These are phyloP conservation scores for Nicotiana knightiana DNA, from an alignment of 257 asterid genomes.

Conservation along the genomic window DNA sequence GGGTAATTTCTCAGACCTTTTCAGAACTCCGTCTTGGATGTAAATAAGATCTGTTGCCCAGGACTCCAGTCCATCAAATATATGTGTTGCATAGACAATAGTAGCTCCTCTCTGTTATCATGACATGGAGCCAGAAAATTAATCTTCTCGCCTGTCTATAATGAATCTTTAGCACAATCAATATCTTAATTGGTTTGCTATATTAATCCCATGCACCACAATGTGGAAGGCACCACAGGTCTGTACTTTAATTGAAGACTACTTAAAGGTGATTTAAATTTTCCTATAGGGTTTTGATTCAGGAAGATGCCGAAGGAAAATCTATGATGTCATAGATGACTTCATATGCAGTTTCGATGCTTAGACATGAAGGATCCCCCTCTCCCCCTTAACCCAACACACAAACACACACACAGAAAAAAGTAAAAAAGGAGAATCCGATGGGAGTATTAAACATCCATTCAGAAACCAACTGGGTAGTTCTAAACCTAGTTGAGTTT, in stretches of 20 bases:
- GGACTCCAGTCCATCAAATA: constrained; percentile 90
- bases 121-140: constrained; percentile 4
- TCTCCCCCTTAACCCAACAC: neutral
- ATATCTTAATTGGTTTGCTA: neutral
- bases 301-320: neutral
- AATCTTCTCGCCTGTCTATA: neutral
- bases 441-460: neutral
- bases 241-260: neutral
- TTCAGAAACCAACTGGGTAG: neutral
- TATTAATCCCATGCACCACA: neutral
- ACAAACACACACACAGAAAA: neutral
- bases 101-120: constrained; percentile 83
- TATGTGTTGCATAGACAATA: constrained; percentile 88
- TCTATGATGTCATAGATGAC: neutral
- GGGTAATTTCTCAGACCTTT: constrained; percentile 62
- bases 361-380: neutral
- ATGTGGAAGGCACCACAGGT: neutral
- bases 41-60: constrained; percentile 92
- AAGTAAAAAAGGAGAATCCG: neutral
- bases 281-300: neutral
- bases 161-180: neutral
- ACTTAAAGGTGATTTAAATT: neutral
- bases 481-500: neutral
- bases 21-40: constrained; percentile 76
- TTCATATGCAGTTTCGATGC: neutral